These are phyloP conservation scores for Salix exigua DNA, from an alignment of 345 rosid species.

Conservation along the genomic window DNA sequence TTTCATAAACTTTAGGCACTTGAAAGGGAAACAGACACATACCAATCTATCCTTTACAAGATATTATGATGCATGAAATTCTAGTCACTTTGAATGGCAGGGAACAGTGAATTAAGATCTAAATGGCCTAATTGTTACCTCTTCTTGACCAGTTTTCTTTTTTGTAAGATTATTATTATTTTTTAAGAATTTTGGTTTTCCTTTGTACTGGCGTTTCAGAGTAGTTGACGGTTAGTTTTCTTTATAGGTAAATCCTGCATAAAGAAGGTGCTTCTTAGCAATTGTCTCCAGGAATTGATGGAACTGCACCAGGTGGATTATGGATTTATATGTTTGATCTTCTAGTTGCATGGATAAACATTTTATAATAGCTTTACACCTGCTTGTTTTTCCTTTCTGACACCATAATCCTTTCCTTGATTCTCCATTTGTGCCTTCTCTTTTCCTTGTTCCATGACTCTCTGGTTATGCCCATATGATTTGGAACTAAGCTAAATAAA, in stretches of 20 bases:
- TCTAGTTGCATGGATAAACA: background rate
- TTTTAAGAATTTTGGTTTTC: background rate
- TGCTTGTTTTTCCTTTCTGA: background rate
- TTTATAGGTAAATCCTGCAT: constrained; percentile 88
- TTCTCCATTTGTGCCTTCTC: background rate
- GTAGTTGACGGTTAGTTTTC: constrained; percentile 13
- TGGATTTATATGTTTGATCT: constrained; percentile 8
- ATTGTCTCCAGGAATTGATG: constrained; percentile 99
- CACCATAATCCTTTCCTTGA: background rate
- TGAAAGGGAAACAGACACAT: background rate
- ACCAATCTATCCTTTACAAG: background rate
- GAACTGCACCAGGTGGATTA: constrained; percentile 88
- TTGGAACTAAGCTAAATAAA: background rate
- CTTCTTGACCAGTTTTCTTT: background rate
- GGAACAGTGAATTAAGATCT: background rate
- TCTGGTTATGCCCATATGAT: background rate
- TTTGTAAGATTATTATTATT: background rate
- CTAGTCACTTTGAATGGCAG: background rate
- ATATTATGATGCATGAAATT: too few species aligned
- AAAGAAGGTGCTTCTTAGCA: constrained; percentile 91
- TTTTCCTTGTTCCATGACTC: background rate
- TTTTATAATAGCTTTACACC: background rate
- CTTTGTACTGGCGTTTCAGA: constrained; percentile 1
- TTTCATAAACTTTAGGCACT: background rate
- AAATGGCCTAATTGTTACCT: background rate